phyloP scores from a whole-genome alignment of 768 basidiomycete species.

The Sporobolomyces pararoseus region DNA sequence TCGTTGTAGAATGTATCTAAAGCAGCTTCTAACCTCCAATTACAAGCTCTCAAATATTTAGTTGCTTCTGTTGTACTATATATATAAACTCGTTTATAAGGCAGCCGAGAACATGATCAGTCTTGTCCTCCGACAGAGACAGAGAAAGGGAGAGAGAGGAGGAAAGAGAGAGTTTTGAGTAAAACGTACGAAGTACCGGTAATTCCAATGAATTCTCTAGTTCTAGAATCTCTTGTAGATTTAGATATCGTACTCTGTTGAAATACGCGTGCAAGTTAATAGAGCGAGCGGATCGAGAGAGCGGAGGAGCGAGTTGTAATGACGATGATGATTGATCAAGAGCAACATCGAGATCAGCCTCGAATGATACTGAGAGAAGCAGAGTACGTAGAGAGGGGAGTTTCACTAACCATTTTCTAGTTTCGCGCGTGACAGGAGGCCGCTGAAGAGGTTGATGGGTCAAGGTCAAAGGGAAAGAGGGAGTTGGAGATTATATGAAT shows the following conservation, averaged over 20 bases:
- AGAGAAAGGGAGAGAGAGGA: neutral
- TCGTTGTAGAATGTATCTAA: conserved; percentile 45
- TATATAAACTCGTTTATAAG: neutral
- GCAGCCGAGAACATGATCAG: neutral
- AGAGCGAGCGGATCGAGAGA: neutral
- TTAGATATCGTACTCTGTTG: conserved; percentile 29
- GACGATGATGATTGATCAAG: too few species aligned
- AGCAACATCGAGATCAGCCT: too few species aligned
- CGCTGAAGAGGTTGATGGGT: neutral
- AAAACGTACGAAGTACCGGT: conserved; percentile 40
- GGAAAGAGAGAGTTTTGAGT: neutral
- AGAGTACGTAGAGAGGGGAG: too few species aligned
- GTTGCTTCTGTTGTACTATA: conserved; percentile 32
- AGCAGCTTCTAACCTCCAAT: conserved; percentile 39
- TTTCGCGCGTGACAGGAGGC: too few species aligned
- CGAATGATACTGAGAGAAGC: too few species aligned
- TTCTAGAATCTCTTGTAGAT: conserved; percentile 36
- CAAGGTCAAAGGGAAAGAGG: neutral
- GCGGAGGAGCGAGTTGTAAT: neutral
- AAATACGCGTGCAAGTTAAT: neutral
- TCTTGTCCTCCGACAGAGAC: neutral
- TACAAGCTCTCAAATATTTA: conserved; percentile 30
- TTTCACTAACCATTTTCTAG: too few species aligned
- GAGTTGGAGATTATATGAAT: neutral
- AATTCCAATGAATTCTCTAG: conserved; percentile 41